Conservation (phyloP, 768 basidiomycete species). For the Phaeotremella fagi region DNA sequence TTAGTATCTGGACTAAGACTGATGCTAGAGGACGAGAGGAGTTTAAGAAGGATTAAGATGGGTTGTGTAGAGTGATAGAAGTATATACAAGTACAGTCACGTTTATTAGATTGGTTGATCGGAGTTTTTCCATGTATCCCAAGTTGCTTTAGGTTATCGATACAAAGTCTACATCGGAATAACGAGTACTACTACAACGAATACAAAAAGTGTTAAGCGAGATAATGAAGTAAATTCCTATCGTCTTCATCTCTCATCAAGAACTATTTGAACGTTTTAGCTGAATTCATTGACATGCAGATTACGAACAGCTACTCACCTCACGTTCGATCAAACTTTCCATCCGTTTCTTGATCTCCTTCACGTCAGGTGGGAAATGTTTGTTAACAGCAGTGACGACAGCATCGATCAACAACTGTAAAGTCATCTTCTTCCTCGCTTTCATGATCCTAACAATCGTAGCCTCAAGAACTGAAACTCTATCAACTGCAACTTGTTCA, state of each 20-base stretch:
- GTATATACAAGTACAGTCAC: too few relatives aligned
- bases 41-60: slow-evolving; percentile 44
- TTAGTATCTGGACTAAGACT: slow-evolving; percentile 51
- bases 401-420: slow-evolving; percentile 72
- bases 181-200: neutral
- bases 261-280: slow-evolving; percentile 55
- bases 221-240: slow-evolving; percentile 68
- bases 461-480: slow-evolving; percentile 79
- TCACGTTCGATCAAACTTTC: slow-evolving; percentile 70
- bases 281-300: slow-evolving; percentile 1
- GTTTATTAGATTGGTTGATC: too few relatives aligned
- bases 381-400: slow-evolving; percentile 81
- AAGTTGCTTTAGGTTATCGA: too few relatives aligned
- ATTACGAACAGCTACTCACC: slow-evolving; percentile 28
- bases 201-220: slow-evolving; percentile 58
- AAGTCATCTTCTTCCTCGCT: slow-evolving; percentile 72
- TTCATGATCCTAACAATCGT: slow-evolving; percentile 98
- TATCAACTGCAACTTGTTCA: slow-evolving; percentile 76
- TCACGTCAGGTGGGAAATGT: slow-evolving; percentile 80
- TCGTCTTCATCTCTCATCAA: slow-evolving; percentile 70
- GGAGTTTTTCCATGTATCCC: too few relatives aligned
- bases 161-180: neutral
- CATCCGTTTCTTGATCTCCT: slow-evolving; percentile 78
- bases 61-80: neutral
- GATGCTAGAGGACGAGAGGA: slow-evolving; percentile 51